Evolutionary conservation across 1,284 basidiomycete species (phyloP).

Genomic region (Sporisorium graminicola): DNA sequence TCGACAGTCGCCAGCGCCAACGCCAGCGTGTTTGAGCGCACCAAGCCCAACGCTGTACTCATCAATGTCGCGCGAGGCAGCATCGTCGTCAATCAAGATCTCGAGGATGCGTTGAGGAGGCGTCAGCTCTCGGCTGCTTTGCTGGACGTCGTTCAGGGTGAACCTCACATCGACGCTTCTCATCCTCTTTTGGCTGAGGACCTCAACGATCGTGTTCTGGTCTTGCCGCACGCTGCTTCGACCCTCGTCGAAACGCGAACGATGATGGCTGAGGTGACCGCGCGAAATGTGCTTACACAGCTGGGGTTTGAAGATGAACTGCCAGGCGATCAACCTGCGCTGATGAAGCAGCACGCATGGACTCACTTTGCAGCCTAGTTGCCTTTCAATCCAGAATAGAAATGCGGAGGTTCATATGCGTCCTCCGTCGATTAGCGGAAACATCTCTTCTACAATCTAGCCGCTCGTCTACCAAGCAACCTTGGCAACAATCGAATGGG

Average conservation of each 20-base stretch:
- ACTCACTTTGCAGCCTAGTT: conserved; percentile 25
- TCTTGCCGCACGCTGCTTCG: conserved; percentile 35
- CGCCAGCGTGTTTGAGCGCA: conserved; percentile 9
- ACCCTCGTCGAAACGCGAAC: conserved; percentile 21
- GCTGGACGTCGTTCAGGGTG: conserved; percentile 35
- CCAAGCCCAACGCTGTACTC: conserved; percentile 19
- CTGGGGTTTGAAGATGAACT: conserved; percentile 20
- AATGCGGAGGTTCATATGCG: too few species aligned
- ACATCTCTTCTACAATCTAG: not conserved
- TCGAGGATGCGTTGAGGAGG: conserved; percentile 8
- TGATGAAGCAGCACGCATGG: conserved; percentile 23
- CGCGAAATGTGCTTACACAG: conserved; percentile 23
- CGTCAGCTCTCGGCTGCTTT: conserved; percentile 25
- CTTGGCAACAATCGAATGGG: conserved; percentile 51
- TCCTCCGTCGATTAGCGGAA: not conserved
- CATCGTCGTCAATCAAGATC: conserved; percentile 30
- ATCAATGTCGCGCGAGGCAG: conserved; percentile 35
- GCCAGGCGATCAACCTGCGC: conserved; percentile 14
- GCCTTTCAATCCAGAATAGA: not conserved
- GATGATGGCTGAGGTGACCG: conserved; percentile 29
- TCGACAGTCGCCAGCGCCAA: conserved; percentile 26
- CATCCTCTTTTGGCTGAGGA: conserved; percentile 26
- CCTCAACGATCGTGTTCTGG: conserved; percentile 22
- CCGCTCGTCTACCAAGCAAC: conserved; percentile 54
- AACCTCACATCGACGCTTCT: conserved; percentile 13